Evolutionary conservation across 2,329 filamentous ascomycete genomes (phyloP).

Genomic region (Clonostachys solani): DNA sequence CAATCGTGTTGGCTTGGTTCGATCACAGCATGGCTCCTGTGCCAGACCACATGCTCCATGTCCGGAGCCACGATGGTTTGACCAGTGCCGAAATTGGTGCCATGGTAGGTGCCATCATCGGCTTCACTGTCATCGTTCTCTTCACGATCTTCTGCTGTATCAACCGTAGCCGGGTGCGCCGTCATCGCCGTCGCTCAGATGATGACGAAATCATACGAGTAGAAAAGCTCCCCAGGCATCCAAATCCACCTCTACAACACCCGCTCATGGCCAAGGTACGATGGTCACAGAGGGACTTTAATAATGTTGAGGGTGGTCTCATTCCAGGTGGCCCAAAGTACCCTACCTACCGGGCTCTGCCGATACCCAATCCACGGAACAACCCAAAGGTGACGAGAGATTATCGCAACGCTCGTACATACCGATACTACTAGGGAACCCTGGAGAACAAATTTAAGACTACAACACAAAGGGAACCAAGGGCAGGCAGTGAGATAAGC

Average conservation of each 20-base stretch:
- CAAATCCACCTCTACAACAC: background rate
- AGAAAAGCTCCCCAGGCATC: background rate
- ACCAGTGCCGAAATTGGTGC: conserved; percentile 31
- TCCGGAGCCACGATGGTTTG: conserved; percentile 11
- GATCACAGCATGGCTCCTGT: too few species aligned
- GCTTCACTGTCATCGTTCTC: conserved; percentile 25
- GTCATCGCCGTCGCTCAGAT: conserved; percentile 1
- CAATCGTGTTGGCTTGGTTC: too few species aligned
- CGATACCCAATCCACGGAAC: conserved; percentile 21
- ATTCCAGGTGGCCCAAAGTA: conserved; percentile 24
- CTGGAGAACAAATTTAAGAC: too few species aligned
- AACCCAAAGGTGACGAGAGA: background rate
- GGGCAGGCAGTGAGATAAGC: too few species aligned
- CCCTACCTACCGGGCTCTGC: conserved; percentile 24
- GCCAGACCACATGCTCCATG: too few species aligned
- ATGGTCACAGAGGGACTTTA: too few species aligned
- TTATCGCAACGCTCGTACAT: too few species aligned
- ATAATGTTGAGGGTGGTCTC: background rate
- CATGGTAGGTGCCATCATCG: conserved; percentile 32
- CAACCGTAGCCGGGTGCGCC: conserved; percentile 4
- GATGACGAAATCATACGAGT: background rate
- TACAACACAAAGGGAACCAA: too few species aligned
- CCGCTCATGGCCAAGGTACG: background rate
- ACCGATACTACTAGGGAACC: too few species aligned
- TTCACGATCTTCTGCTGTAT: conserved; percentile 23